Evolutionary conservation across 2,329 filamentous ascomycete genomes (phyloP).

Genomic region (Phoma sp.): DNA sequence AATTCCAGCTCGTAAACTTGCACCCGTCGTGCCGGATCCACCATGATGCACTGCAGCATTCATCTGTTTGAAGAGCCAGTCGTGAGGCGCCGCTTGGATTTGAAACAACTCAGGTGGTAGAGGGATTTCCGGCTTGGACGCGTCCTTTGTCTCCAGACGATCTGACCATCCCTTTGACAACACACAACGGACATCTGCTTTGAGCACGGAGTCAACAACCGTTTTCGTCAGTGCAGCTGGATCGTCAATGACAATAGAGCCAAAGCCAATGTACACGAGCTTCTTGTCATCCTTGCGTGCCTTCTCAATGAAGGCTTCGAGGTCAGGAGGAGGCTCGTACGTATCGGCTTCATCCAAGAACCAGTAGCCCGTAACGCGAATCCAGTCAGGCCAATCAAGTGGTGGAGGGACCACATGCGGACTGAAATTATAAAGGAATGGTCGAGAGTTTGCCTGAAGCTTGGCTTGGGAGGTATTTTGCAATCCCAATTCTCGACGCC

Average conservation of each 20-base stretch:
- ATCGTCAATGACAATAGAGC: conserved; percentile 92
- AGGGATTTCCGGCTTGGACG: conserved; percentile 67
- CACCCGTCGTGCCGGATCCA: conserved; percentile 92
- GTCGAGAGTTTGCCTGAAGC: conserved; percentile 96
- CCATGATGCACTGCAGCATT: conserved; percentile 95
- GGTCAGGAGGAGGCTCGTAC: conserved; percentile 76
- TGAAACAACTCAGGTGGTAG: conserved; percentile 81
- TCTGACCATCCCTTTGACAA: conserved; percentile 98
- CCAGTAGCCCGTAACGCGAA: conserved; percentile 97
- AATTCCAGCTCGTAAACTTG: conserved; percentile 85
- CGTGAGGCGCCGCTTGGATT: conserved; percentile 90
- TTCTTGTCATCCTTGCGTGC: conserved; percentile 84
- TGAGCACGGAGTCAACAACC: conserved; percentile 88
- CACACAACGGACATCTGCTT: conserved; percentile 92
- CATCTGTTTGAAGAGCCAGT: conserved; percentile 94
- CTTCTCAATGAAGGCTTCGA: conserved; percentile 81
- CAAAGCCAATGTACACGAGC: conserved; percentile 95
- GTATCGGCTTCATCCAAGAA: conserved; percentile 78
- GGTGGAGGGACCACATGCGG: conserved; percentile 92
- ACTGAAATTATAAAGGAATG: conserved; percentile 97
- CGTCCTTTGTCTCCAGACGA: conserved; percentile 66
- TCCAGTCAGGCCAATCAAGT: conserved; percentile 96
- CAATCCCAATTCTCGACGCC: conserved; percentile 77
- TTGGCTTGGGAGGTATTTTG: conserved; percentile 84
- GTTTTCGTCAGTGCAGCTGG: conserved; percentile 86